Conservation (phyloP, 2,329 filamentous ascomycete genomes). For the Fusarium guadeloupense region DNA sequence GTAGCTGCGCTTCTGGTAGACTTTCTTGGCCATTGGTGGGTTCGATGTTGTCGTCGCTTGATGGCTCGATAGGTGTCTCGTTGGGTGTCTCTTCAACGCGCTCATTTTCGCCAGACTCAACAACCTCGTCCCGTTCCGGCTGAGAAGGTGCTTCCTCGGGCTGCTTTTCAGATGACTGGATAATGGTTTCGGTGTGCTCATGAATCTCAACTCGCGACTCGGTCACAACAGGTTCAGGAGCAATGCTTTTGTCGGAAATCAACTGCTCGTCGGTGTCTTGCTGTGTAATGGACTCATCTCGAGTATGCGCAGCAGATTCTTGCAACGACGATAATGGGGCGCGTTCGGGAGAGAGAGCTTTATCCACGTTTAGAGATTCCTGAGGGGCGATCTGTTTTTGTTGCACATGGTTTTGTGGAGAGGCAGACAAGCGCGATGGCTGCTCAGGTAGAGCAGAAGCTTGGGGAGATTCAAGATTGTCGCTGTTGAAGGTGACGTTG, state of each 20-base stretch:
- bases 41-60: not conserved
- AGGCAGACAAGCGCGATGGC: slow-evolving; percentile 12
- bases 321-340: slow-evolving; percentile 10
- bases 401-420: not conserved
- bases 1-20: not conserved
- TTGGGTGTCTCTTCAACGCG: slow-evolving; percentile 25
- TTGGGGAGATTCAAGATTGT: slow-evolving; percentile 17
- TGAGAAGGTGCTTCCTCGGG: not conserved
- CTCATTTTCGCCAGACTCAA: slow-evolving; percentile 6
- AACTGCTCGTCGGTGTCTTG: not conserved
- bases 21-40: slow-evolving; percentile 1
- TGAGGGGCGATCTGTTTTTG: not conserved
- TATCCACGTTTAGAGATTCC: not conserved
- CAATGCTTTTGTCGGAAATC: not conserved
- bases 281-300: not conserved
- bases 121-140: not conserved
- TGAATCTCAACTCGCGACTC: slow-evolving; percentile 20
- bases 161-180: slow-evolving; percentile 33
- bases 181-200: slow-evolving; percentile 24
- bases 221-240: not conserved
- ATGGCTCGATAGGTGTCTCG: slow-evolving; percentile 13
- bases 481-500: slow-evolving; percentile 8
- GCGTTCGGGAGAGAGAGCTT: not conserved
- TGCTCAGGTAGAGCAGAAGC: not conserved
- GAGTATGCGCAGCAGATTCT: not conserved